phyloP scores from a whole-genome alignment of 2,329 filamentous ascomycete species.

The Emydomyces testavorans region DNA sequence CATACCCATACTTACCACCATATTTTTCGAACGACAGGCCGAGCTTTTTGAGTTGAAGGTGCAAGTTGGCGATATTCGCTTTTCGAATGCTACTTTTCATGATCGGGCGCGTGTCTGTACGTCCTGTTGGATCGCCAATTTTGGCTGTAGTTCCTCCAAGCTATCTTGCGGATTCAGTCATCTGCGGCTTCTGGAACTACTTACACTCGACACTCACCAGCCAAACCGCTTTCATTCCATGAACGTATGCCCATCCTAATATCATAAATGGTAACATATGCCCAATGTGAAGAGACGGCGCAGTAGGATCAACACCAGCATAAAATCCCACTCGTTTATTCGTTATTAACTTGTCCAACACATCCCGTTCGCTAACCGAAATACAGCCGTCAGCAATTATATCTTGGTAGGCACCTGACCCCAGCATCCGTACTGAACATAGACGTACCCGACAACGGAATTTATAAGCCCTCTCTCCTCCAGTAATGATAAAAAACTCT shows the following conservation, averaged over 20 bases:
- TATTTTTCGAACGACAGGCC: conserved; percentile 62
- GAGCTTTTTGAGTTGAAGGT: conserved; percentile 46
- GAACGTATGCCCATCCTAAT: conserved; percentile 40
- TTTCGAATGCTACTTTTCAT: conserved; percentile 31
- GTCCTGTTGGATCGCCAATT: conserved; percentile 39
- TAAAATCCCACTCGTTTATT: conserved; percentile 39
- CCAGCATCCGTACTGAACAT: not conserved
- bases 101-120: conserved; percentile 31
- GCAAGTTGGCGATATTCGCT: conserved; percentile 39
- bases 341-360: conserved; percentile 35
- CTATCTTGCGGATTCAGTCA: conserved; percentile 21
- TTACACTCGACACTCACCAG: conserved; percentile 36
- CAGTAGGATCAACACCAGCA: conserved; percentile 40
- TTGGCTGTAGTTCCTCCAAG: conserved; percentile 38
- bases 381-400: not conserved
- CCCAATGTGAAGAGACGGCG: conserved; percentile 40
- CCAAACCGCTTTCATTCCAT: conserved; percentile 37
- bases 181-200: too few species aligned
- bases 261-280: conserved; percentile 44
- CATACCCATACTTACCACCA: conserved; percentile 53
- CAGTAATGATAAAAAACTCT: conserved; percentile 35
- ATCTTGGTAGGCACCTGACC: not conserved
- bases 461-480: conserved; percentile 39
- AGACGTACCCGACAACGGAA: conserved; percentile 33
- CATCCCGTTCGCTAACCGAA: conserved; percentile 30